Percentiles rank a stretch among this genome's conserved stretches.
These are phyloP conservation scores for Zancudomyces culisetae DNA, from an alignment of 371 early-diverging fungal species.

Conservation along the genomic window DNA sequence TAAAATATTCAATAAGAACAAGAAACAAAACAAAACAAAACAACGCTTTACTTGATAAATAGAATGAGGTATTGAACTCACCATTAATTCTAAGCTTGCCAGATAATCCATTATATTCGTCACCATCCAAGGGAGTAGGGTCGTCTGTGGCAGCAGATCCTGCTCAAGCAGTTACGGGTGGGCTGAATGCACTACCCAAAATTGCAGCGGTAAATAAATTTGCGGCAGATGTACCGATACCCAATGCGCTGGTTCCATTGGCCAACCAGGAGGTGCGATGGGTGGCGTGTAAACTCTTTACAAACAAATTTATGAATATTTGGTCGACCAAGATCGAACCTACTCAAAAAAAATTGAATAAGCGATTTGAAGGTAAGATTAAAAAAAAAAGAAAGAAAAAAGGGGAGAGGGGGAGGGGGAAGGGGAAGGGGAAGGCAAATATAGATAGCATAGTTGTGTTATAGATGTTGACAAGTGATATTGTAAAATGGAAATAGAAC, in stretches of 20 bases:
- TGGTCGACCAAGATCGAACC: conserved; percentile 32
- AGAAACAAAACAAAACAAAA: no score
- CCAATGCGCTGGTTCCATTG: conserved; percentile 33
- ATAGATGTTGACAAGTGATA: no score
- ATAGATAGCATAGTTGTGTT: no score
- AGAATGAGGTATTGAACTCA: conserved; percentile 51
- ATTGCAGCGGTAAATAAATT: conserved; percentile 18
- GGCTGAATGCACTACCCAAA: conserved; percentile 12
- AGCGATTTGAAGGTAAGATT: conserved; percentile 24
- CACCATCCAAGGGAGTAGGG: conserved; percentile 17
- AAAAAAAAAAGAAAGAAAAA: neutral
- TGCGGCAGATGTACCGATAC: conserved; percentile 32
- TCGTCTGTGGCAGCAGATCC: conserved; percentile 17
- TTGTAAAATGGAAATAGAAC: no score
- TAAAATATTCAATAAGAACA: no score
- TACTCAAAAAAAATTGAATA: conserved; percentile 32
- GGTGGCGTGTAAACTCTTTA: conserved; percentile 45
- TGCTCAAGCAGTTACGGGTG: conserved; percentile 10
- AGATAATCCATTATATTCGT: conserved; percentile 34
- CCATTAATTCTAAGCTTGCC: conserved; percentile 38
- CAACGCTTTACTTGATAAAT: no score
- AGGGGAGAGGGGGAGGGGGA: no score
- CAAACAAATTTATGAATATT: conserved; percentile 31
- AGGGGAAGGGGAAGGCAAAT: no score
- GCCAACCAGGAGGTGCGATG: conserved; percentile 45